Base-by-base conservation (phyloP, 805 yeast genomes). In the Ogataea trehaloabstinens region DNA sequence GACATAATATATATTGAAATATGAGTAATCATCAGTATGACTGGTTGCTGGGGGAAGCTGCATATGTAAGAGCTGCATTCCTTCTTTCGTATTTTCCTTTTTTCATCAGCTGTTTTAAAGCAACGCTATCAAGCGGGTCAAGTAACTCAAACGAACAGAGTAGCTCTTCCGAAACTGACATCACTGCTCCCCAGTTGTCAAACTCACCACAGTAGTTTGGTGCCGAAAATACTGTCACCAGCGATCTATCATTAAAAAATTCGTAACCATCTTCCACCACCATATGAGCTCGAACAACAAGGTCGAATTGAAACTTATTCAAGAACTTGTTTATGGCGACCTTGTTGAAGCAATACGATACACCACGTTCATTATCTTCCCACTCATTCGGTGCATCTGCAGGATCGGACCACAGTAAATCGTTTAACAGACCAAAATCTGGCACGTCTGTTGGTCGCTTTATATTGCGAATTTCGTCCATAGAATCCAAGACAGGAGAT, bases 161-260 rank as follows among this genome's bases (percentile, higher is more conserved):
- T 48, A 91, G 71, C 53, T 91, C 97, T 47, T 91, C 96, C 46
- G 87, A 78, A 12, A 91, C 98, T 52, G 95, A 82, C 98, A 91
- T 91, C 4, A 91, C 97, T 2, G 99, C 99, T 18, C 96, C 96
- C 96, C 96, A 88, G 55, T 88, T 88, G 60, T 89, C 87, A 55
- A 82, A 82, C 60, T 82, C 89, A n/a, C 89, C 88, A 54, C 88
- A 82, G 58, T 82, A 82, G 58, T 82, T 82, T 8, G 88, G 89
- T 2, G 89, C 89, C 37, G 80, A 73, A 55, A 82, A 82, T 17
- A 82, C 87, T 0, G 89, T 82, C 18, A 82, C 88, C 47, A 82
- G 66, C 7, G 82, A 76, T 24, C 85, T 64, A 55, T 82, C 86
- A 50, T 82, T 81, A 67, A 82, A 82, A 52, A 82, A 82, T 59